Percentiles rank a stretch among this genome's conserved stretches.
Evolutionary conservation across 73 alveolate genomes (phyloP).

Genomic region (Paramecium primaurelia): DNA sequence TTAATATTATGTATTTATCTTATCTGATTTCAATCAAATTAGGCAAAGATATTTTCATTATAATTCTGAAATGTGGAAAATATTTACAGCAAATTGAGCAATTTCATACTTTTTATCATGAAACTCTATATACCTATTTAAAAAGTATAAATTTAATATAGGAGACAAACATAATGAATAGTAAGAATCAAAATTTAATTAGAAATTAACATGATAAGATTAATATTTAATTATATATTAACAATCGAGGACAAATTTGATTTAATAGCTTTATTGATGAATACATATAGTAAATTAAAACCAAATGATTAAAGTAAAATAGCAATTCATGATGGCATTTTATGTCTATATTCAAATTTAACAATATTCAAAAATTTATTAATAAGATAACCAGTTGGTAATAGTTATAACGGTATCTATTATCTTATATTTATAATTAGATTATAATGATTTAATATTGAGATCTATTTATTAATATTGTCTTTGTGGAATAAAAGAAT

Average conservation of each 20-base stretch:
- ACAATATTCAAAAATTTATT: neutral
- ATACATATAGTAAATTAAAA: neutral
- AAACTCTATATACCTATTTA: neutral
- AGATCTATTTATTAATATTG: neutral
- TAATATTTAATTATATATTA: neutral
- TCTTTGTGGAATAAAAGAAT: neutral
- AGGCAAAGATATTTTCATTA: slow-evolving; percentile 36
- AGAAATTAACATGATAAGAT: neutral
- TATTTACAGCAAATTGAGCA: neutral
- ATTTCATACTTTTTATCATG: neutral
- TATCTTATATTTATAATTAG: neutral
- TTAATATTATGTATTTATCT: neutral
- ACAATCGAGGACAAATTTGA: neutral
- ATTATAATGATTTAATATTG: slow-evolving; percentile 9
- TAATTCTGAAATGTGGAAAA: neutral
- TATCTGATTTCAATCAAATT: neutral
- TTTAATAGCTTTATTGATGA: neutral
- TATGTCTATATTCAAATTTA: neutral
- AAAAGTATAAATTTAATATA: neutral
- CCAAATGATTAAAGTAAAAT: neutral
- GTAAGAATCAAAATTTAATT: neutral
- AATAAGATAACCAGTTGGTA: neutral
- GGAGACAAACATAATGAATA: neutral
- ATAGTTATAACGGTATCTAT: neutral
- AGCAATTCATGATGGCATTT: slow-evolving; percentile 40